A percentile compares a stretch with the other conserved stretches of the same genome.
Evolutionary conservation across 192 early-diverging fungal species (phyloP).

Genomic region (Spizellomyces sp.): DNA sequence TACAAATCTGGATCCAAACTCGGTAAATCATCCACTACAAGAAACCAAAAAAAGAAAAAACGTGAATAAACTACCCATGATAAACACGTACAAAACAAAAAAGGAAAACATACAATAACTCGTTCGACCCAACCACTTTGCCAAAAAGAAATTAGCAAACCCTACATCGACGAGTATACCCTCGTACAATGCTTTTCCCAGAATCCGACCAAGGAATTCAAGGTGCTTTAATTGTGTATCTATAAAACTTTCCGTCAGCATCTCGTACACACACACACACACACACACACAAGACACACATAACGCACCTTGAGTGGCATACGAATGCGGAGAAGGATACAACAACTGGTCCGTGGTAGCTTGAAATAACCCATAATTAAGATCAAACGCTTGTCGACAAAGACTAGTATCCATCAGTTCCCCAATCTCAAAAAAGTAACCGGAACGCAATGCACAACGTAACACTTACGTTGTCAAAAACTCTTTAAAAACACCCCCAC

Average conservation of each 20-base stretch:
- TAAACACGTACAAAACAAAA: slow-evolving; percentile 8
- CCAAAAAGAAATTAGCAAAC: slow-evolving; percentile 57
- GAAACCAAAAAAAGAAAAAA: not conserved
- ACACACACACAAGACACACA: not conserved
- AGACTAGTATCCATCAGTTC: slow-evolving; percentile 10
- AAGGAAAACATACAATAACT: slow-evolving; percentile 58
- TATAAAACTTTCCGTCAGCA: not conserved
- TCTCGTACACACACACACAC: not conserved
- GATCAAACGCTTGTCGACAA: slow-evolving; percentile 57
- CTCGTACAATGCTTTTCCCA: slow-evolving; percentile 62
- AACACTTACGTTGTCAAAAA: slow-evolving; percentile 77
- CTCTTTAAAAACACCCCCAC: slow-evolving; percentile 97
- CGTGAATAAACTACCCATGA: not conserved
- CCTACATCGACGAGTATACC: slow-evolving; percentile 52
- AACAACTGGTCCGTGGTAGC: slow-evolving; percentile 41
- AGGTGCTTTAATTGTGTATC: slow-evolving; percentile 43
- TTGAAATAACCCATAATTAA: slow-evolving; percentile 46
- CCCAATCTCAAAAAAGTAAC: slow-evolving; percentile 41
- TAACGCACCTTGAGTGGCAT: slow-evolving; percentile 20
- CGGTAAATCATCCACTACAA: slow-evolving; percentile 48
- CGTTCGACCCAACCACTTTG: slow-evolving; percentile 49
- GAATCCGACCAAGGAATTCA: slow-evolving; percentile 56
- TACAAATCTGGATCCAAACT: slow-evolving; percentile 54
- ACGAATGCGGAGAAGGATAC: slow-evolving; percentile 45
- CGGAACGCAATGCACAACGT: not conserved